These are phyloP conservation scores for Glebionis coronaria DNA, from an alignment of 129 eudicot genomes.

Conservation along the genomic window DNA sequence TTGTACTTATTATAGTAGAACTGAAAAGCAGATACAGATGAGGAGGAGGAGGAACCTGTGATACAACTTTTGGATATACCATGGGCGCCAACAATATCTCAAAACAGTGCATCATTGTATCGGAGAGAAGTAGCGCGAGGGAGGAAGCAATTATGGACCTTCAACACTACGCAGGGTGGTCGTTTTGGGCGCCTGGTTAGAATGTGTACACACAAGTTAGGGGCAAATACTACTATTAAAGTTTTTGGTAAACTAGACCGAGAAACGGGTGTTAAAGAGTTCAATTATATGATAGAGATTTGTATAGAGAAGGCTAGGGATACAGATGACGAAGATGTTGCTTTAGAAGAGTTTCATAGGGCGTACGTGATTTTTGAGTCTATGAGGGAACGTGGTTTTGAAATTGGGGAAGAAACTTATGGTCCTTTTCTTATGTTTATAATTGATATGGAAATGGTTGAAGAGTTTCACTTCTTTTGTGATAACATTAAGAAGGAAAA, in stretches of 20 bases:
- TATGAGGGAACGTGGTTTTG: constrained; percentile 67
- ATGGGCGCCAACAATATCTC: constrained; percentile 33
- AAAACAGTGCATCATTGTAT: constrained; percentile 25
- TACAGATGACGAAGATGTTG: constrained; percentile 58
- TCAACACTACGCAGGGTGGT: constrained; percentile 36
- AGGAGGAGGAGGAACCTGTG: constrained; percentile 18
- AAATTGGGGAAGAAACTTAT: constrained; percentile 59
- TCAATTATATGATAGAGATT: constrained; percentile 39
- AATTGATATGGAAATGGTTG: constrained; percentile 59
- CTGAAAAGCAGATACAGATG: constrained; percentile 36
- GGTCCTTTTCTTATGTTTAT: constrained; percentile 67
- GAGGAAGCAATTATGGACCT: constrained; percentile 65
- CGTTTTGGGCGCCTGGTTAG: constrained; percentile 42
- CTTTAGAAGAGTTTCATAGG: constrained; percentile 49
- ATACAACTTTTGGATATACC: constrained; percentile 31
- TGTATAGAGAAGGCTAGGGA: constrained; percentile 65
- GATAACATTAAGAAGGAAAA: constrained; percentile 54
- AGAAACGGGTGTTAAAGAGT: constrained; percentile 67
- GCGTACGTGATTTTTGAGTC: constrained; percentile 50
- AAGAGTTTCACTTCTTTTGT: constrained; percentile 62
- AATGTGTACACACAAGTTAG: constrained; percentile 57
- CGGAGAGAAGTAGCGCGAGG: constrained; percentile 57
- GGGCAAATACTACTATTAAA: constrained; percentile 45
- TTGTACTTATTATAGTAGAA: constrained; percentile 19
- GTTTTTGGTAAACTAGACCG: constrained; percentile 63